Evolutionary conservation across 495 filamentous ascomycete species (phyloP).

Genomic region (Tricharina praecox): DNA sequence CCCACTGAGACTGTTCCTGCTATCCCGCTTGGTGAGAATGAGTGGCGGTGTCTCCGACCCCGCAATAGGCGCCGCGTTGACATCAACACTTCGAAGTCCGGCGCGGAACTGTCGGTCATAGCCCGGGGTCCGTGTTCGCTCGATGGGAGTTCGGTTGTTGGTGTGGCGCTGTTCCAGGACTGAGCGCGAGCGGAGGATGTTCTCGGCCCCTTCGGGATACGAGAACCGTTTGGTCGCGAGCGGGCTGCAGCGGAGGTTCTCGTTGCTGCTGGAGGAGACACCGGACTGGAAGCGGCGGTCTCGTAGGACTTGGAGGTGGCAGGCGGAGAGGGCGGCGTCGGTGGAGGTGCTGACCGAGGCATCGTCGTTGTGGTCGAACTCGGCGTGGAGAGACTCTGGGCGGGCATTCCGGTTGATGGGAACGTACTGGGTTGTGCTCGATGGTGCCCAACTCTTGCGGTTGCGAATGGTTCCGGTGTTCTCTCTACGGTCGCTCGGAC

Average conservation of each 20-base stretch:
- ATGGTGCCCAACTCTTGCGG: too few relatives aligned
- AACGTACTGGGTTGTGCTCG: too few relatives aligned
- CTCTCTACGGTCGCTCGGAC: too few relatives aligned
- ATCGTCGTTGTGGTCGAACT: too few relatives aligned
- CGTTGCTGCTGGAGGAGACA: neutral
- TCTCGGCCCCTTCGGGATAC: neutral
- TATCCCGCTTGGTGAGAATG: neutral
- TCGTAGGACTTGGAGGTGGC: conserved; percentile 1
- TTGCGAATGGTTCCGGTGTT: too few relatives aligned
- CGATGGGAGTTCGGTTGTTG: neutral
- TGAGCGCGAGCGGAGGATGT: neutral
- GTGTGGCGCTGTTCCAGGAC: neutral
- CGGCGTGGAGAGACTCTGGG: too few relatives aligned
- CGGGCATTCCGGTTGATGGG: too few relatives aligned
- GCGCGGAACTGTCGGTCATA: neutral
- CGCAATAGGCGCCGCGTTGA: neutral
- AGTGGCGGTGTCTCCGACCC: neutral
- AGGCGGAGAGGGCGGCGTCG: conserved; percentile 5
- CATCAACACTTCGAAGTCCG: neutral
- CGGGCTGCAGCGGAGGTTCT: neutral
- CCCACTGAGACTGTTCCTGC: conserved; percentile 5
- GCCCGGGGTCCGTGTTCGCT: neutral
- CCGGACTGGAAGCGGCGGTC: neutral
- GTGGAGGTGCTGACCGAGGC: neutral
- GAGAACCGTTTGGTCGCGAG: neutral